Conservation (phyloP, 345 rosid species). For the Syzygium aqueum region DNA sequence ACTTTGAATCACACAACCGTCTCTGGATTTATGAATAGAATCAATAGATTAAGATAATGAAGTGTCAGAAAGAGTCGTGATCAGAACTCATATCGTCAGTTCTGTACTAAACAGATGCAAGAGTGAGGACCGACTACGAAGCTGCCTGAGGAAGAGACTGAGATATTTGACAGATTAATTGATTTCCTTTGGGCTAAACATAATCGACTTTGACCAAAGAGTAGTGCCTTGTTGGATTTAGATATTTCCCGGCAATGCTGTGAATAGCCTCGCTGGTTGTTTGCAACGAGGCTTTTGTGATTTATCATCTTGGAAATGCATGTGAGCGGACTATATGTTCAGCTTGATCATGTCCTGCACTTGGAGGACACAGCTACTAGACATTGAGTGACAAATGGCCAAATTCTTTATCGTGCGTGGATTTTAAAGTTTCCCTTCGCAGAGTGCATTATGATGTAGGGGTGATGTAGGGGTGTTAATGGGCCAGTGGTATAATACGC, state of each 20-base stretch:
- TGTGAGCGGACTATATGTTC: not conserved
- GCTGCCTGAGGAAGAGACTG: not conserved
- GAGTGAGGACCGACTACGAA: not conserved
- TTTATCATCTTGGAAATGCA: not conserved
- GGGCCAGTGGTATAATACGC: not conserved
- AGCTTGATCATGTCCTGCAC: not conserved
- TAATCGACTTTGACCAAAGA: not conserved
- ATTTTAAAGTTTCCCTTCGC: not conserved
- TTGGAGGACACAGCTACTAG: not conserved
- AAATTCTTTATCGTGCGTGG: not conserved
- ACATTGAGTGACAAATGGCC: not conserved
- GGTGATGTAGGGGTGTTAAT: not conserved
- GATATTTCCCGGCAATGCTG: not conserved
- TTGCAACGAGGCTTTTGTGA: not conserved
- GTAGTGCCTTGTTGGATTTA: not conserved
- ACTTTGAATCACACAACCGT: not conserved
- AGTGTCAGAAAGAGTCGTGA: not conserved
- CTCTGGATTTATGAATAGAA: not conserved
- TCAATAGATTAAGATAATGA: not conserved
- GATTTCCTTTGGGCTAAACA: not conserved
- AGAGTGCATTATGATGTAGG: not conserved
- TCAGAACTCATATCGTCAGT: not conserved
- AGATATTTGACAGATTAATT: not conserved
- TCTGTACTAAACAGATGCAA: not conserved
- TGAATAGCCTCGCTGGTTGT: not conserved